These are phyloP conservation scores for Leccinellum albellum DNA, from an alignment of 768 basidiomycete genomes.

Conservation along the genomic window DNA sequence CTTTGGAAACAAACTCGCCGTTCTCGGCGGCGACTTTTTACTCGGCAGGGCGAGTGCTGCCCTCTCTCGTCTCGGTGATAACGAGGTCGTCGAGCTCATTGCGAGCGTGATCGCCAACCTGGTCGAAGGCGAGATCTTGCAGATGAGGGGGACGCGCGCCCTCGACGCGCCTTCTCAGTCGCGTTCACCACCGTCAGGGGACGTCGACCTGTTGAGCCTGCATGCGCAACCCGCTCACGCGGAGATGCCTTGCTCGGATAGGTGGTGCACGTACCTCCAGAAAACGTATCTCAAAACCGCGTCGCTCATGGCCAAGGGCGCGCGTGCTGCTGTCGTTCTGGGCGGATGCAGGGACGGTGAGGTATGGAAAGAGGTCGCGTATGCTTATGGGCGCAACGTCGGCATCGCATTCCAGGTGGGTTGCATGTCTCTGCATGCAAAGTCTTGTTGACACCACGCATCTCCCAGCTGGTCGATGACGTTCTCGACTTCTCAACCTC, in stretches of 20 bases:
- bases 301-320: constrained; percentile 84
- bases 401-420: constrained; percentile 94
- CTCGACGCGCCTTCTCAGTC: background rate
- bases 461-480: constrained; percentile 86
- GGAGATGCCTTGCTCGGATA: constrained; percentile 35
- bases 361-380: constrained; percentile 83
- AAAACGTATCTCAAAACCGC: constrained; percentile 95
- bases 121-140: constrained; percentile 95
- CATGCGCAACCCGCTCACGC: constrained; percentile 36
- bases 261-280: constrained; percentile 78
- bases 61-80: constrained; percentile 78
- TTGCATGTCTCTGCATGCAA: background rate
- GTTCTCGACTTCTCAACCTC: constrained; percentile 89
- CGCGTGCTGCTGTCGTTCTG: constrained; percentile 80
- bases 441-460: background rate
- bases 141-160: constrained; percentile 40
- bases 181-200: background rate
- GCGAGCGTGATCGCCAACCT: constrained; percentile 90
- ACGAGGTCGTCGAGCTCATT: constrained; percentile 90
- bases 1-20: constrained; percentile 90
- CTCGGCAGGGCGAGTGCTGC: constrained; percentile 88
- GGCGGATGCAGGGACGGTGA: constrained; percentile 79
- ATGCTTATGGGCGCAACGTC: constrained; percentile 85
- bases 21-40: constrained; percentile 94
- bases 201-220: constrained; percentile 36